Conservation (phyloP, 2,329 filamentous ascomycete species). For the Aspergillus neoniger region DNA sequence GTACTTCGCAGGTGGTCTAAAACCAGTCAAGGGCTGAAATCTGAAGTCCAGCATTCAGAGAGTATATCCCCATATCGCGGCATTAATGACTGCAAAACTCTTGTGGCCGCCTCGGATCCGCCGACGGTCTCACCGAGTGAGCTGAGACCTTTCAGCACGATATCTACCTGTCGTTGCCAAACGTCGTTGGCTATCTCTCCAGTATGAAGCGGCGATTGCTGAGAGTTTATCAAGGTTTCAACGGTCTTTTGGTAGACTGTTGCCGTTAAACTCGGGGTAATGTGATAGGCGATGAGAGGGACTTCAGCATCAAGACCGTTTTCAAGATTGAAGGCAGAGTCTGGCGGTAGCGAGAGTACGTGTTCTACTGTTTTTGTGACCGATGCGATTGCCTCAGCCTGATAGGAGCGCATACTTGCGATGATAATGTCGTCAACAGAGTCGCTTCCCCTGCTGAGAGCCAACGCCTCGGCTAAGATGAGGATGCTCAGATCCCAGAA, state of each 20-base stretch:
- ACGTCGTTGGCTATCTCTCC: neutral
- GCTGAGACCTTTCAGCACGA: slow-evolving; percentile 25
- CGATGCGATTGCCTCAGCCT: slow-evolving; percentile 10
- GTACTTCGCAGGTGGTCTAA: too few relatives aligned
- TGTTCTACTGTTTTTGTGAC: slow-evolving; percentile 17
- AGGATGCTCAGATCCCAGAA: slow-evolving; percentile 27
- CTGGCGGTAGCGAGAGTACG: slow-evolving; percentile 14
- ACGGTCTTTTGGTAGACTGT: slow-evolving; percentile 21
- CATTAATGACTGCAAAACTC: slow-evolving; percentile 17
- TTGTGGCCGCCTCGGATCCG: slow-evolving; percentile 20
- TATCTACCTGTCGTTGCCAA: slow-evolving; percentile 20
- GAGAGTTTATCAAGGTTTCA: slow-evolving; percentile 10
- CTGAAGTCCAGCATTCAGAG: slow-evolving; percentile 26
- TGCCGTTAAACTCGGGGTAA: slow-evolving; percentile 23
- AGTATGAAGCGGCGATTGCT: too few relatives aligned
- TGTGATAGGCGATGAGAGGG: slow-evolving; percentile 25
- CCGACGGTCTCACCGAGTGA: slow-evolving; percentile 27
- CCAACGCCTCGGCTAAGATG: slow-evolving; percentile 17
- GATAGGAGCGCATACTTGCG: slow-evolving; percentile 7
- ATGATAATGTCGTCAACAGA: neutral
- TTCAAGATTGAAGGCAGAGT: slow-evolving; percentile 23
- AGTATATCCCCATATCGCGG: slow-evolving; percentile 21
- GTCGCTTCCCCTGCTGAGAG: neutral
- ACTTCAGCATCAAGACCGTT: slow-evolving; percentile 24
- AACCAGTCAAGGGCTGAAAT: slow-evolving; percentile 13